Base-by-base conservation (phyloP, 495 filamentous ascomycete species). In the Podospora conica region DNA sequence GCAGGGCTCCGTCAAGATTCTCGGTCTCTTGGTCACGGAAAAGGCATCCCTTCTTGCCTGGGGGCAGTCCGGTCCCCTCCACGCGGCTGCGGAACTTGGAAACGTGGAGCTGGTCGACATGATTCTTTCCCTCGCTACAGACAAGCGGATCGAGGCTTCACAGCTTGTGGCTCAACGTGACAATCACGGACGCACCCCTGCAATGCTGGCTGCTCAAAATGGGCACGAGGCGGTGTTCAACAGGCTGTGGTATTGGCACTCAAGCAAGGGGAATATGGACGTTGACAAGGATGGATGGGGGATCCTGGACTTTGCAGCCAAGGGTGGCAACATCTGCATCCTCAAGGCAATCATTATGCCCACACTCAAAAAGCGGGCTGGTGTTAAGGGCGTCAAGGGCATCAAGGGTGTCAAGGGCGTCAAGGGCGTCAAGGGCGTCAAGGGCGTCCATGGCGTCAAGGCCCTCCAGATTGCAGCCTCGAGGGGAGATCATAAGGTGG, bases 281-380 rank as follows among this genome's bases (percentile, higher is more conserved):
- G n/a, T n/a, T 15, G 61, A 55, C 18, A n/a, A 24, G 15, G 21
- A 63, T 20, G 12, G 40, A 20, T 24, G 24, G 9, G 54, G 48
- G 7, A 24, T 55, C 53, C 33, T 63, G 40, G 48, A 63, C n/a
- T 55, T 55, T 63, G 61, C 61, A 10, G 25, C 53, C 18, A n/a
- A 55, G 18, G 61, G 61, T 18, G 61, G 61, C 8, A 55, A 29
- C n/a, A 21, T 21, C 22, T 7, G 48, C 15, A 55, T 63, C 40
- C 12, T 63, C 61, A 11, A 15, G 20, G 18, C 20, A 24, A 27
- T 20, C 22, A 12, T 53, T 40, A 9, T n/a, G n/a, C n/a, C n/a
- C n/a, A n/a, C n/a, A n/a, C n/a, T n/a, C n/a, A n/a, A n/a, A n/a
- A n/a, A n/a, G n/a, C n/a, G n/a, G n/a, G n/a, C n/a, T n/a, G n/a